Evolutionary conservation across 495 filamentous ascomycete species (phyloP).

Genomic region (Cenococcum geophilum): DNA sequence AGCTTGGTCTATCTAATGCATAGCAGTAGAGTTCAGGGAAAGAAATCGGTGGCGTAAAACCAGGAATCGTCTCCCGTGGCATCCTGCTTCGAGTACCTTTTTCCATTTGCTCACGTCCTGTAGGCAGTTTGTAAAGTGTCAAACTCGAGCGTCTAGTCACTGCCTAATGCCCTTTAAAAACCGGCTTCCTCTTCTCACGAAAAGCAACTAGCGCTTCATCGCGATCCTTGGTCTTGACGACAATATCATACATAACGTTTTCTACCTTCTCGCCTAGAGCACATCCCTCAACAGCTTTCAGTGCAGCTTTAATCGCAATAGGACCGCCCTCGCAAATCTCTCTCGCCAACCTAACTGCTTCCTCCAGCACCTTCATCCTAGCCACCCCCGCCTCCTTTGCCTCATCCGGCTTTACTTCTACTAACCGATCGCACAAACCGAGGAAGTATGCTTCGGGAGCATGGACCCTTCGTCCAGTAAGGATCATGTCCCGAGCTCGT

Average conservation of each 20-base stretch:
- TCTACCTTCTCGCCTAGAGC: slow-evolving; percentile 59
- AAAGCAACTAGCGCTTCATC: slow-evolving; percentile 83
- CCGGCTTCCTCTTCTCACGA: slow-evolving; percentile 81
- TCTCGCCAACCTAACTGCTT: slow-evolving; percentile 68
- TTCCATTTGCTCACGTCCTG: no score
- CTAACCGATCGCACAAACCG: slow-evolving; percentile 76
- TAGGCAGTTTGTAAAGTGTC: no score
- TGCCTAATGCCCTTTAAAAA: slow-evolving; percentile 57
- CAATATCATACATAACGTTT: slow-evolving; percentile 69
- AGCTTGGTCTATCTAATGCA: no score
- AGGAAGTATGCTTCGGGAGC: slow-evolving; percentile 77
- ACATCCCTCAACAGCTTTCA: slow-evolving; percentile 61
- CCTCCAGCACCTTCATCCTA: slow-evolving; percentile 58
- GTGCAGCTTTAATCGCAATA: slow-evolving; percentile 64
- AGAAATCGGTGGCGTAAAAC: no score
- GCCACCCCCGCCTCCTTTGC: slow-evolving; percentile 45
- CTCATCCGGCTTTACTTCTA: slow-evolving; percentile 57
- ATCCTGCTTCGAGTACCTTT: no score
- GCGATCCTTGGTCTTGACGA: slow-evolving; percentile 76
- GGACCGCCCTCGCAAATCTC: slow-evolving; percentile 87
- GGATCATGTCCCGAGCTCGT: slow-evolving; percentile 73
- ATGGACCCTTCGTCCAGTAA: slow-evolving; percentile 75
- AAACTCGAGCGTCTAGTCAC: background rate
- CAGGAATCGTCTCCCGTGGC: no score
- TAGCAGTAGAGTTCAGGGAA: no score